phyloP scores from a whole-genome alignment of 1,284 basidiomycete species.

The Porogramme epimiltina region DNA sequence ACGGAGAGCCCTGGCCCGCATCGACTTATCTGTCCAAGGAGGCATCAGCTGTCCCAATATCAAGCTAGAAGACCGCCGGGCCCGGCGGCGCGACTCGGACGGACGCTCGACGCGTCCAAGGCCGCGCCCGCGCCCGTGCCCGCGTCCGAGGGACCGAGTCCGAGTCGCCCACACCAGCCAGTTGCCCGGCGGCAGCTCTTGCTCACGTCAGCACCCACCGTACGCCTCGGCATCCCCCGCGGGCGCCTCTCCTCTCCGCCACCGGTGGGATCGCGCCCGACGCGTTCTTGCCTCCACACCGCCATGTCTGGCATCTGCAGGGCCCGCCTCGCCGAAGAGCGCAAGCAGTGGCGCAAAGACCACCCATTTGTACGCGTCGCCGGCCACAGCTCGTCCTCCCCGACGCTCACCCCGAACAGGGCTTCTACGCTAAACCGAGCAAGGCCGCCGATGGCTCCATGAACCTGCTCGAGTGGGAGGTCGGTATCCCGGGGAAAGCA shows the following conservation, averaged over 20 bases:
- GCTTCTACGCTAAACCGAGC: conserved; percentile 93
- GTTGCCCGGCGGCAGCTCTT: neutral
- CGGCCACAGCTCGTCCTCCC: conserved; percentile 1
- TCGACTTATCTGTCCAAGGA: neutral
- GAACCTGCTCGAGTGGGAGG: conserved; percentile 98
- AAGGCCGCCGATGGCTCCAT: conserved; percentile 92
- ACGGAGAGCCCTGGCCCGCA: neutral
- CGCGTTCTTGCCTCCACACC: conserved; percentile 13
- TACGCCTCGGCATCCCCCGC: neutral
- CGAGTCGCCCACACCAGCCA: too few relatives aligned
- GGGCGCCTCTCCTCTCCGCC: conserved; percentile 8
- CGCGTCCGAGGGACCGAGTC: too few relatives aligned
- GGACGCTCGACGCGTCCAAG: neutral
- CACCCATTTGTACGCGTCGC: conserved; percentile 89
- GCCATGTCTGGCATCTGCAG: conserved; percentile 82
- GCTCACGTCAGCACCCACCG: neutral
- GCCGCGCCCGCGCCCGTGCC: too few relatives aligned
- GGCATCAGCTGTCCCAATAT: too few relatives aligned
- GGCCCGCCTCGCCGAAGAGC: conserved; percentile 90
- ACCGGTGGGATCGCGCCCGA: conserved; percentile 5
- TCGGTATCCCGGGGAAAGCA: conserved; percentile 89
- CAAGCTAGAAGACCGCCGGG: conserved; percentile 2
- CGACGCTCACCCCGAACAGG: conserved; percentile 51
- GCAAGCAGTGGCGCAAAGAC: conserved; percentile 99
- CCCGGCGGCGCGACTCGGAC: neutral